A percentile compares a stretch with the other conserved stretches of the same genome.
Conservation (phyloP, 139 green algal genomes). For the Tetraselmis striata region DNA sequence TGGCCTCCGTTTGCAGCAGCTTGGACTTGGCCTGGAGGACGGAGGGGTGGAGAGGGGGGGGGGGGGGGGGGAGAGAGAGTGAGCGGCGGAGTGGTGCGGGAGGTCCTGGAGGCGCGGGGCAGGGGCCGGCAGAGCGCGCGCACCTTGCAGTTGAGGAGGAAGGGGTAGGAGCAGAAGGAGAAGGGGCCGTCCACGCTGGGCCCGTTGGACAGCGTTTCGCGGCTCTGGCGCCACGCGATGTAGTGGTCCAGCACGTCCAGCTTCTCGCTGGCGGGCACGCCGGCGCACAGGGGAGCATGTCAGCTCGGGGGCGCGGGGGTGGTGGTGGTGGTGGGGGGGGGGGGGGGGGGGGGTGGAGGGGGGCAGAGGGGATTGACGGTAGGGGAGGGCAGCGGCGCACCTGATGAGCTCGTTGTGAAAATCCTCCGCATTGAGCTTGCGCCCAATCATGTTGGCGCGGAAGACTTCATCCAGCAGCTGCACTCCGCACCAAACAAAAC, state of each 20-base stretch:
- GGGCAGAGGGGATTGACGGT: no score
- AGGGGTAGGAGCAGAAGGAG: constrained; percentile 87
- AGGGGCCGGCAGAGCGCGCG: no score
- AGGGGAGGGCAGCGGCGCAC: no score
- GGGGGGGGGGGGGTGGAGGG: no score
- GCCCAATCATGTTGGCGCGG: constrained; percentile 58
- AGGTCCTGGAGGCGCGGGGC: no score
- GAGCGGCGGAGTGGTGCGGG: no score
- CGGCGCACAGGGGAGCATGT: no score
- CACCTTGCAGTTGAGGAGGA: constrained; percentile 77
- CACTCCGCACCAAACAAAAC: background rate
- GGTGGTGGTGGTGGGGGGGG: no score
- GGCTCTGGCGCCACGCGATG: constrained; percentile 75
- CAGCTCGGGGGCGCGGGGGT: no score
- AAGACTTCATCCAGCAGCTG: background rate
- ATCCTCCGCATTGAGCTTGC: constrained; percentile 66
- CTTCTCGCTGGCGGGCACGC: constrained; percentile 76
- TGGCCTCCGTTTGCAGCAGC: constrained; percentile 71
- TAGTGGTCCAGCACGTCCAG: constrained; percentile 89
- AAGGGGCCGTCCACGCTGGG: constrained; percentile 61
- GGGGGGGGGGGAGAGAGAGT: no score
- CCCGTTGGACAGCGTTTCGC: constrained; percentile 30
- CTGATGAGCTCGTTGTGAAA: constrained; percentile 91
- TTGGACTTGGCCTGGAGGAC: constrained; percentile 90
- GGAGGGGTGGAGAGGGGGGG: no score